Base-by-base conservation (phyloP, 1,284 basidiomycete genomes). In the Sparassis latifolia region DNA sequence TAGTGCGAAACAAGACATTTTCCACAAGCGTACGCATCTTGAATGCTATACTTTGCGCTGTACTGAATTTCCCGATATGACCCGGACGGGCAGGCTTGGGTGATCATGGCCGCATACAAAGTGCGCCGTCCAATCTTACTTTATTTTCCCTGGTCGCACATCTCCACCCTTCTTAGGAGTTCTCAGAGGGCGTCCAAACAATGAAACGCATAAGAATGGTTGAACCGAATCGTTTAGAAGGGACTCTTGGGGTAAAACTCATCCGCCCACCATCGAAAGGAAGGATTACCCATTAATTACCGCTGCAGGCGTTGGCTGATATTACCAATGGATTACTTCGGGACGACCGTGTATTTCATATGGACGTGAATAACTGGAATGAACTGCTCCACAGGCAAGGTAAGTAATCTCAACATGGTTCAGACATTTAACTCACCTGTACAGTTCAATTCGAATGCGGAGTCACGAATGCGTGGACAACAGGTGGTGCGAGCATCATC, bases 311-410 rank as follows among this genome's bases (percentile, higher is more conserved):
- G 4, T 41, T 72, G 3, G 48, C 45, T 10, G 31, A 35, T 10
- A 47, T 72, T 29, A 58, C 58, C 29, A 68, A 69, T 44, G 69
- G 62, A 4, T 53, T 72, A 10, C 48, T 73, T 44, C 57, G 61
- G 27, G 70, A 73, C 47, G 43, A 54, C 27, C 65, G 70, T 10
- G 63, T 67, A 0, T 68, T 70, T 43, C 65, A 68, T 41, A 62
- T 69, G 33, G 54, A 56, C 40, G 45, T 45, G 9, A 10, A 33
- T 3, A 55, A 63, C 7, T 67, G 58, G 54, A 37, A 62, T 10
- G 51, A 61, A 7, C 61, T 58, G 45, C 66, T 68, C 46, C 66
- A 70, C 48, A 48, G 62, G 20, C 71, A 73, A 65, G 60, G 71
- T 71, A 50, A 40, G 52, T 6, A 20, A 20, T 20, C 20, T 20